Base-by-base conservation (phyloP, 495 filamentous ascomycete species). In the Penicillium maclennaniae region DNA sequence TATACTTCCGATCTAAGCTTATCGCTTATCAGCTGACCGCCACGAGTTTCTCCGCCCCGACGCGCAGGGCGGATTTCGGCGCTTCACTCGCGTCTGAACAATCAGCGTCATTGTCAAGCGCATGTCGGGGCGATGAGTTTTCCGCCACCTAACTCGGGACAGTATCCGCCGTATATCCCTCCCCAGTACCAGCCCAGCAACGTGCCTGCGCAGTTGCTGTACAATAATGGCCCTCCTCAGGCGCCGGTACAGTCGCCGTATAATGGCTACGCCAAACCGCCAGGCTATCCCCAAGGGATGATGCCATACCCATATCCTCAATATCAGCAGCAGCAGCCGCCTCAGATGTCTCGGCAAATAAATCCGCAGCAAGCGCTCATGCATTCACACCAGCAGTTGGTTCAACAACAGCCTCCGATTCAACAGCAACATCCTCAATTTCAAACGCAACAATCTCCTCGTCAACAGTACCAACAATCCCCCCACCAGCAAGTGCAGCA, bases 51-150 rank as follows among this genome's bases (percentile, higher is more conserved):
- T 70, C 69, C 69, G 69, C 61, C 56, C 70, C 72, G 69, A 65
- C 66, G 58, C 58, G 60, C 55, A 51, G 53, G 53, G 52, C 58
- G 50, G 50, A 56, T 47, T 41, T 47, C 50, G 23, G 43, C 37
- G 20, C 26, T 36, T 38, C 48, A 45, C 31, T 48, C 54, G 47
- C 47, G 55, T 49, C n/a, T 45, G 8, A 43, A 52, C 34, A 49
- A 48, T 39, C 51, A 48, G 56, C 56, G 59, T 43, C 40, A 60
- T 56, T 45, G 50, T 54, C 57, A 48, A 61, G 58, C 55, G 59
- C 46, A 66, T 64, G 53, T 63, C 60, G 68, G 66, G 72, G 74
- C 69, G 63, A 77, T 77, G 74, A 77, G 69, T 71, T 77, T 68
- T 57, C 71, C 72, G 72, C 72, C 74, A 45, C 70, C 73, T 45